phyloP scores from a whole-genome alignment of 495 filamentous ascomycete genomes.

The Xylaria sp. region DNA sequence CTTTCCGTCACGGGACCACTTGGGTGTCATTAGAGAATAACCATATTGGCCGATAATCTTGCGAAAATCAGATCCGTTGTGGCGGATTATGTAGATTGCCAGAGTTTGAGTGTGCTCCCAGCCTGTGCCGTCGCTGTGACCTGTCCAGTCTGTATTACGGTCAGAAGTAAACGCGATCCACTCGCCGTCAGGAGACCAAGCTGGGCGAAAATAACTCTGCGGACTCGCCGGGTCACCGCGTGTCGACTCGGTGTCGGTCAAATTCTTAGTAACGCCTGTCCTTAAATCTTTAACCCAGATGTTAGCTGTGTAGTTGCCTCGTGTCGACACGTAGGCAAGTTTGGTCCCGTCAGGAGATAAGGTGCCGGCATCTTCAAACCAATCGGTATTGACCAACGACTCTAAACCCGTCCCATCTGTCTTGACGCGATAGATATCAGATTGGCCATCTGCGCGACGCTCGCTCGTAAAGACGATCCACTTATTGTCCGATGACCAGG shows the following conservation, averaged over 20 bases:
- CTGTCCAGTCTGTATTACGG: constrained; percentile 33
- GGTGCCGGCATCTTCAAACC: constrained; percentile 29
- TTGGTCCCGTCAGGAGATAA: constrained; percentile 34
- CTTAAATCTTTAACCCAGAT: neutral
- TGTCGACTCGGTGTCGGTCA: neutral
- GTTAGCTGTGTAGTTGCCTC: neutral
- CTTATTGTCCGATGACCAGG: constrained; percentile 42
- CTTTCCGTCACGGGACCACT: no score
- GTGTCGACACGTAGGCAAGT: constrained; percentile 28
- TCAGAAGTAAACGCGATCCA: constrained; percentile 34
- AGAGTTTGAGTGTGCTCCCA: no score
- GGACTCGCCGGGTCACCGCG: neutral
- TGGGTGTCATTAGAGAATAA: no score
- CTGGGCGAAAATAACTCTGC: constrained; percentile 27
- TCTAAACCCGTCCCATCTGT: constrained; percentile 26
- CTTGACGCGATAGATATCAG: constrained; percentile 29
- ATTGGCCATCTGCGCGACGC: constrained; percentile 27
- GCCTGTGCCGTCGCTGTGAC: constrained; percentile 35
- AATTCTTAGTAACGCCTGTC: neutral
- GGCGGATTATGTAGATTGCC: no score
- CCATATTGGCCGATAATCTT: no score
- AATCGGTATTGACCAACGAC: no score
- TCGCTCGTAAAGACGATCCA: constrained; percentile 34
- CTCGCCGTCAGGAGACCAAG: constrained; percentile 33
- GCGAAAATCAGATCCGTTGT: no score